These are phyloP conservation scores for Lindgomyces ingoldianus DNA, from an alignment of 495 filamentous ascomycete genomes.

Conservation along the genomic window DNA sequence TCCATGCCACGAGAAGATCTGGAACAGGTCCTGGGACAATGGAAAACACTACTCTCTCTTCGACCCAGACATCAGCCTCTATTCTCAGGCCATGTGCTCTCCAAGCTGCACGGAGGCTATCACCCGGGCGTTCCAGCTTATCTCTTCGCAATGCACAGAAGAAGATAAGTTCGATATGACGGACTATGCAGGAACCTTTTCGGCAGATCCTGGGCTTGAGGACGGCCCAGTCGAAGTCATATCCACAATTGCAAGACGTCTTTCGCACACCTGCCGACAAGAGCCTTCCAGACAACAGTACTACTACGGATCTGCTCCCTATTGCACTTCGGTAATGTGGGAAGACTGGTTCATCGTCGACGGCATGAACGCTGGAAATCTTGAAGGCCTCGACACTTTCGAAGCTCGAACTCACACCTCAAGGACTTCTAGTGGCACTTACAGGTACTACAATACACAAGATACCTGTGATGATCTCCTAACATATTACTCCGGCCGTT, in stretches of 20 bases:
- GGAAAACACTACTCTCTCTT: constrained; percentile 21
- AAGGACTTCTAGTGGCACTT: neutral
- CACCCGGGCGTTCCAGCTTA: constrained; percentile 11
- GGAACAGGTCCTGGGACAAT: constrained; percentile 29
- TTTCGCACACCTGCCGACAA: constrained; percentile 13
- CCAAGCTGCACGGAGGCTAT: constrained; percentile 4
- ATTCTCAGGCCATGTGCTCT: constrained; percentile 4
- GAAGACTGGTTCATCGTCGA: constrained; percentile 22
- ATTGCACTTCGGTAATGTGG: constrained; percentile 14
- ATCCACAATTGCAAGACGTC: constrained; percentile 5
- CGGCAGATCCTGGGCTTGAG: constrained; percentile 18
- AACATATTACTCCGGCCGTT: neutral
- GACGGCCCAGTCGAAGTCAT: constrained; percentile 15
- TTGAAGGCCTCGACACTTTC: constrained; percentile 17
- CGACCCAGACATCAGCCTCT: constrained; percentile 16
- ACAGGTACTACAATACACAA: neutral
- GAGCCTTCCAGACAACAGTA: neutral
- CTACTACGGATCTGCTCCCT: neutral
- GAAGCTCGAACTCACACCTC: neutral
- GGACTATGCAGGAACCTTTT: constrained; percentile 14
- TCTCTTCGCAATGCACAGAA: constrained; percentile 17
- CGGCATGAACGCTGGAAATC: constrained; percentile 24
- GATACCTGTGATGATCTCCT: constrained; percentile 1
- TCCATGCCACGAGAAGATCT: constrained; percentile 29
- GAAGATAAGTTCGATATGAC: constrained; percentile 21